Base-by-base conservation (phyloP, 164 flowering plant species). In the Piper longum region DNA sequence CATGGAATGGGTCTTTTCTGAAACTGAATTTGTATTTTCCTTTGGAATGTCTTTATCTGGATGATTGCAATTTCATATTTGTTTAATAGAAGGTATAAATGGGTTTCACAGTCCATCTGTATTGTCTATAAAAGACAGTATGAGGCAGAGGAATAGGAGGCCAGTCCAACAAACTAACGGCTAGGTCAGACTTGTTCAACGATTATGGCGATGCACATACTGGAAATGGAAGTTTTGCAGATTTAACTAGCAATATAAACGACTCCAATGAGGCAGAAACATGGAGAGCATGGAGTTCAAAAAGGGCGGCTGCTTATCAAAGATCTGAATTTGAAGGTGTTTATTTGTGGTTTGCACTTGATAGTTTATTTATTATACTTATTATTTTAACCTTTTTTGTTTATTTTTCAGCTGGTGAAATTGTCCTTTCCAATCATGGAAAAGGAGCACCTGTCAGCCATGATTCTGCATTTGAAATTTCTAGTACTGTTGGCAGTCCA, bases 361-460 rank as follows among this genome's bases (percentile, higher is more conserved):
- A 7, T 5, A 2, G 5, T 57, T 9, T 26, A 12, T 11, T 57
- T 26, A 13, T 36, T 7, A 13, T 26, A 26, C 16, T 57, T 4
- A 57, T 26, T 26, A 41, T 41, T 6, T 57, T 57, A 57, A 57
- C 5, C 12, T 57, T 36, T 26, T 36, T 57, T 57, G 41, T 26
- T 26, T 41, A 26, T 55, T 12, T 26, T 57, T 57, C 60, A 57
- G 60, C 60, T 57, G 60, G 41, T 57, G 60, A 57, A 57, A n/a
- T 36, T 7, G 12, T 57, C 8, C 60, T 41, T 5, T 41, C 26
- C 2, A 18, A 57, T 36, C 39, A 13, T 36, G 60, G 60, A 36
- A 57, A 4, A 3, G 8, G 60, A 26, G 36, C 16, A 13, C 26
- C 60, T 26, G 3, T 6, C 13, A 11, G 9, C 26, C 19, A 39